phyloP scores from a whole-genome alignment of 164 flowering plant species.

The Stephania yunnanensis region DNA sequence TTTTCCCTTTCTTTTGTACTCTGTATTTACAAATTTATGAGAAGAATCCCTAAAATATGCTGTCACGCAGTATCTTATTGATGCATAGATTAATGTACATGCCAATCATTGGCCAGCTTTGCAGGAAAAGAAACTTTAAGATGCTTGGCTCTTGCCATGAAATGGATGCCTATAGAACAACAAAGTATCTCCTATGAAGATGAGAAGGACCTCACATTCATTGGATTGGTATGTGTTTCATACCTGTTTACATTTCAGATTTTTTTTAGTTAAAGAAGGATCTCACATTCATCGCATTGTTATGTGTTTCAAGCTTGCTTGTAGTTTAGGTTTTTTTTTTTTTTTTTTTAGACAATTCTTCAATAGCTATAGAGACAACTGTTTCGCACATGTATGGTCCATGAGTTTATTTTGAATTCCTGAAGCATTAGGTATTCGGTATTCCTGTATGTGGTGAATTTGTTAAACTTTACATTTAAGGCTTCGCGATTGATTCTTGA shows the following conservation, averaged over 20 bases:
- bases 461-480: neutral
- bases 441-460: neutral
- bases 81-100: conserved; percentile 9
- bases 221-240: conserved; percentile 86
- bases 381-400: neutral
- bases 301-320: neutral
- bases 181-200: conserved; percentile 70
- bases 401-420: neutral
- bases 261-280: no score
- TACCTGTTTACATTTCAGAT: neutral
- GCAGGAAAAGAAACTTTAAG: conserved; percentile 91
- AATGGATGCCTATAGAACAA: conserved; percentile 66
- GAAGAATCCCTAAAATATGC: neutral
- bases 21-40: no score
- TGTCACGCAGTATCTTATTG: neutral
- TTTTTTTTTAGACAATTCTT: no score
- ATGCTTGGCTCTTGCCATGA: conserved; percentile 88
- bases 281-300: no score
- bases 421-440: neutral
- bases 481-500: neutral
- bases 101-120: conserved; percentile 42
- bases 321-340: no score
- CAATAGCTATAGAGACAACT: no score
- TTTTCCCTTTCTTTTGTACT: neutral
- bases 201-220: conserved; percentile 88